A percentile compares a stretch with the other conserved stretches of the same genome.
phyloP scores from a whole-genome alignment of 345 rosid species.

The Reutealis trisperma region DNA sequence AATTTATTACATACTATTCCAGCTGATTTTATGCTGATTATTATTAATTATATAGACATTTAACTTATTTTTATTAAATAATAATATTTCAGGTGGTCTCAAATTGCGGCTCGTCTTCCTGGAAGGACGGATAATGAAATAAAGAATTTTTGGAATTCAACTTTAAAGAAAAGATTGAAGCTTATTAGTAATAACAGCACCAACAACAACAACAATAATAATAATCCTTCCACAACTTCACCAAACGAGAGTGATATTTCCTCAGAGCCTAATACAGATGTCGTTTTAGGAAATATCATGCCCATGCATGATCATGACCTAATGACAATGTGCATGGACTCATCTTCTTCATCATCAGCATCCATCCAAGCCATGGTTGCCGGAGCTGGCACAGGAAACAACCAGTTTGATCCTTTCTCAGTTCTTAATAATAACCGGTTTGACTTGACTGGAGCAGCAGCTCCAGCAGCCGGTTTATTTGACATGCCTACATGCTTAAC shows the following conservation, averaged over 20 bases:
- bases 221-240: slow-evolving; percentile 42
- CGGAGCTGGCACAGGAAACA: slow-evolving; percentile 8
- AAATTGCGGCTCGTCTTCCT: slow-evolving; percentile 86
- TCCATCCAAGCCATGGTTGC: slow-evolving; percentile 43
- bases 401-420: slow-evolving; percentile 51
- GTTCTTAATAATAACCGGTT: slow-evolving; percentile 24
- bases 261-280: slow-evolving; percentile 44
- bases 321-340: slow-evolving; percentile 51
- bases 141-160: slow-evolving; percentile 94
- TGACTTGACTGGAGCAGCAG: slow-evolving; percentile 39
- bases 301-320: slow-evolving; percentile 51
- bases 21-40: not conserved
- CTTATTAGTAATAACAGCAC: slow-evolving; percentile 4
- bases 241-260: slow-evolving; percentile 58
- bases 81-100: slow-evolving; percentile 71
- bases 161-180: slow-evolving; percentile 71
- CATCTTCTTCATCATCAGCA: slow-evolving; percentile 48
- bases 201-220: slow-evolving; percentile 6
- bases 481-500: slow-evolving; percentile 40
- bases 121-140: slow-evolving; percentile 93
- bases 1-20: not conserved
- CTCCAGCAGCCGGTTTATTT: slow-evolving; percentile 34
- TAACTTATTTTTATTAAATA: not conserved
- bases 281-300: slow-evolving; percentile 32
- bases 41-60: not conserved